Evolutionary conservation across 805 yeast species (phyloP), one percentile per base, ranked within the genome.

Genomic region (Limtongia smithiae): DNA sequence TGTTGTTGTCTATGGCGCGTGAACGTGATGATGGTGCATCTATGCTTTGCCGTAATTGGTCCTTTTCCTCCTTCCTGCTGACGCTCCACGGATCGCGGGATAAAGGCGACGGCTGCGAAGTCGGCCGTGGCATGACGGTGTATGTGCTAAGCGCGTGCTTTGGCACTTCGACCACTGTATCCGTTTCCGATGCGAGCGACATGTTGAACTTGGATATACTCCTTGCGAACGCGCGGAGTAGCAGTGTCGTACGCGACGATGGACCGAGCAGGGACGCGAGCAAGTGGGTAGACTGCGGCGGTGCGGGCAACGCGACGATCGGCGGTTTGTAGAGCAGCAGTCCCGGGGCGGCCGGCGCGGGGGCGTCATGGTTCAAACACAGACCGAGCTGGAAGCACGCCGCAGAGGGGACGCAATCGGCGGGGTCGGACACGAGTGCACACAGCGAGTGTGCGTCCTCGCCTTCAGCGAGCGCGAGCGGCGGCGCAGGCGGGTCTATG

Each of bases 151-250:
- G 41, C 17, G 38, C 49, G 7, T 51, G 17, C 24, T 21, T 20
- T 6, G 28, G 46, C 37, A 8, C 24, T 4, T 24, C 33, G 15
- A 4, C 36, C 8, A 9, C 15, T 6, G 24, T 17, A 21, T 14
- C 20, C 24, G 39, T 6, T 15, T 9, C 32, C 1, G 50, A 17
- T 6, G 44, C 9, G 21, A 46, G 32, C 5, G 49, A 43, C 15
- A 43, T 39, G 34, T 54, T 54, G 40, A 54, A 51, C 14, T 42
- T 46, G 44, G 52, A 50, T 9, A 54, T 50, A 30, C 50, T 46
- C 28, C 46, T 46, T 17, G 58, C 58, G 21, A 54, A 54, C 6
- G 58, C 58, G 18, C 46, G 41, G 5, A 54, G 41, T 4, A 54
- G 52, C 14, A 46, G 27, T 5, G 58, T 50, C 9, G 58, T 54